phyloP scores from a whole-genome alignment of 768 basidiomycete species.

The Auriscalpium orientale region DNA sequence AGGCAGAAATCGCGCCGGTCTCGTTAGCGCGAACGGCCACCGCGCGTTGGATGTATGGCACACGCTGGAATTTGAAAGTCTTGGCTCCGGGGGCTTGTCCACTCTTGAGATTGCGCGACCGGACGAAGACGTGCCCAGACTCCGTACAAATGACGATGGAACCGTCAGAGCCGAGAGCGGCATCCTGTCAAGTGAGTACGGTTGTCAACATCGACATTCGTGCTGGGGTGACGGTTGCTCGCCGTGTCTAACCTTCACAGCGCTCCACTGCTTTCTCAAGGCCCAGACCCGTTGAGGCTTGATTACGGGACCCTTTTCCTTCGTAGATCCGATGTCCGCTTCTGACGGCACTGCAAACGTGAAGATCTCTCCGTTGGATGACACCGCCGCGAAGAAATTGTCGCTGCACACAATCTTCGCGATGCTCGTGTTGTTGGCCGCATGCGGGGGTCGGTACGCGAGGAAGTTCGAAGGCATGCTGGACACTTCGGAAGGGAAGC shows the following conservation, averaged over 20 bases:
- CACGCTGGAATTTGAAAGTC: conserved; percentile 68
- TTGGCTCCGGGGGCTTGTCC: conserved; percentile 29
- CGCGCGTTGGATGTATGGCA: conserved; percentile 81
- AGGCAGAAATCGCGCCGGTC: conserved; percentile 82
- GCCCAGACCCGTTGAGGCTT: conserved; percentile 92
- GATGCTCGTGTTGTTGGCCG: conserved; percentile 61
- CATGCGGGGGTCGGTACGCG: conserved; percentile 78
- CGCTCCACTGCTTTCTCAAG: conserved; percentile 76
- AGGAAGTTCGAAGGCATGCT: conserved; percentile 14
- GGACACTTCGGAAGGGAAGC: conserved; percentile 55
- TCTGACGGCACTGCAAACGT: conserved; percentile 50
- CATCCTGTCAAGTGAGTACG: conserved; percentile 45
- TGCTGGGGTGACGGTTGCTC: background rate
- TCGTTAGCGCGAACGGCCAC: conserved; percentile 74
- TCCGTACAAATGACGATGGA: conserved; percentile 88
- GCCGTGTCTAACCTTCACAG: conserved; percentile 53
- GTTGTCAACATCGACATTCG: background rate
- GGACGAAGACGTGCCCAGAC: conserved; percentile 90
- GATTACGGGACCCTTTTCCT: conserved; percentile 34
- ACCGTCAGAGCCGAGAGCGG: conserved; percentile 83
- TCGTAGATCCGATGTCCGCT: conserved; percentile 9
- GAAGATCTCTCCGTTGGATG: conserved; percentile 86
- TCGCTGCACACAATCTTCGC: conserved; percentile 76
- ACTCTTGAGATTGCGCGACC: conserved; percentile 44
- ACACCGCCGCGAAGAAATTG: conserved; percentile 74